Percentiles rank a stretch among this genome's conserved stretches.
These are phyloP conservation scores for Funneliformis mosseae DNA, from an alignment of 192 early-diverging fungal genomes.

Conservation along the genomic window DNA sequence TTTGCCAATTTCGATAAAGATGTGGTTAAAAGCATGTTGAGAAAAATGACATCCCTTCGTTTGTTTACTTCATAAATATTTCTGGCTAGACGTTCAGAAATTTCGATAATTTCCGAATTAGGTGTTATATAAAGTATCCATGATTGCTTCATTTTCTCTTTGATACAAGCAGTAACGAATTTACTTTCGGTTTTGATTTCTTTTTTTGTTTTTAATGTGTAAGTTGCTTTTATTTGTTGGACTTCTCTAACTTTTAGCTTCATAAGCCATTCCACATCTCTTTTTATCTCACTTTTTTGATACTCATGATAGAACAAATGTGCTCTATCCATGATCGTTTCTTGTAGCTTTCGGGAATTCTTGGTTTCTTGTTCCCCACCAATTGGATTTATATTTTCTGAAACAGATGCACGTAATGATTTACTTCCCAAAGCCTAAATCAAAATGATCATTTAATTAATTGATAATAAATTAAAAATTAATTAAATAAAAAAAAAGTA, in stretches of 20 bases:
- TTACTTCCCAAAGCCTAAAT: constrained; percentile 57
- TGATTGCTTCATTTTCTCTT: constrained; percentile 41
- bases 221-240: constrained; percentile 59
- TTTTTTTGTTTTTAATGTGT: constrained; percentile 45
- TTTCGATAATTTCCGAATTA: constrained; percentile 41
- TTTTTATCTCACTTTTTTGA: constrained; percentile 48
- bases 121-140: constrained; percentile 44
- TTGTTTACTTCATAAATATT: no score
- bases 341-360: constrained; percentile 55
- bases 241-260: constrained; percentile 71
- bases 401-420: constrained; percentile 67
- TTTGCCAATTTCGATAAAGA: no score
- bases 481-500: background rate
- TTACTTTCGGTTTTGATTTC: no score
- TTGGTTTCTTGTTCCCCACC: constrained; percentile 51
- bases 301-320: constrained; percentile 74
- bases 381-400: constrained; percentile 51
- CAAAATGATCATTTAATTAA: no score
- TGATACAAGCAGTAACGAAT: no score
- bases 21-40: background rate
- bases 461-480: no score
- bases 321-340: constrained; percentile 72
- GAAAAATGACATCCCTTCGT: background rate
- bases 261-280: constrained; percentile 57
- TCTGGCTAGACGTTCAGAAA: no score